These are phyloP conservation scores for Paraconiothyrium brasiliense DNA, from an alignment of 2,329 filamentous ascomycete species.

Conservation along the genomic window DNA sequence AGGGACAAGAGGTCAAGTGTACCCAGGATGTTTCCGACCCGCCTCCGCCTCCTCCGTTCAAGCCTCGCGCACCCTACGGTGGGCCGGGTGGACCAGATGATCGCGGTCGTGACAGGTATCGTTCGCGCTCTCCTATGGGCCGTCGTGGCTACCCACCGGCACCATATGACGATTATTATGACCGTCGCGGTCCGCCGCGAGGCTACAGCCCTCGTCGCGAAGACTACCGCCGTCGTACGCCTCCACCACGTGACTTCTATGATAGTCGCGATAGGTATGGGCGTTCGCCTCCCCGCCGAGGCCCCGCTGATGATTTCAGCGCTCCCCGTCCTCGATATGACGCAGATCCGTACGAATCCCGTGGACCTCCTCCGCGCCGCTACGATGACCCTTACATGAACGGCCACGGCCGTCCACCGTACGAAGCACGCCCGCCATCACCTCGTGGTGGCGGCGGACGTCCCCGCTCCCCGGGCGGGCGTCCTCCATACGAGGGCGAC, in stretches of 20 bases:
- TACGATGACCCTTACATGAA: constrained; percentile 69
- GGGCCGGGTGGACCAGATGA: constrained; percentile 65
- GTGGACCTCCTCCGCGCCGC: constrained; percentile 63
- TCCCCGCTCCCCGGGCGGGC: constrained; percentile 66
- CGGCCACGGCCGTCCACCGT: constrained; percentile 61
- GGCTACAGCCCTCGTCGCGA: constrained; percentile 86
- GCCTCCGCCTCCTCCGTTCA: constrained; percentile 48
- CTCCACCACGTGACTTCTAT: constrained; percentile 85
- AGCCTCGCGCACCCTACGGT: constrained; percentile 45
- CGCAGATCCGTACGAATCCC: constrained; percentile 76
- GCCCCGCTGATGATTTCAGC: constrained; percentile 76
- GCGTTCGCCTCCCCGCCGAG: constrained; percentile 71
- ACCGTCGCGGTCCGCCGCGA: constrained; percentile 81
- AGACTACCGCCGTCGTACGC: constrained; percentile 86
- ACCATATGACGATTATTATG: constrained; percentile 74
- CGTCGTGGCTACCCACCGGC: constrained; percentile 72
- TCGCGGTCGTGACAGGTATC: constrained; percentile 74
- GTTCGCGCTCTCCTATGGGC: constrained; percentile 77
- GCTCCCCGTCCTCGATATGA: constrained; percentile 71
- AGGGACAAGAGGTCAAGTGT: constrained; percentile 86
- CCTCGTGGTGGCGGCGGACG: constrained; percentile 50
- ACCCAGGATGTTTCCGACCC: constrained; percentile 76
- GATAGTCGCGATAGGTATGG: constrained; percentile 73
- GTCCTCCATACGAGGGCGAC: constrained; percentile 63
- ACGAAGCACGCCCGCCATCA: constrained; percentile 60